These are phyloP conservation scores for Sporothrix brasiliensis DNA, from an alignment of 2,329 filamentous ascomycete species.

Conservation along the genomic window DNA sequence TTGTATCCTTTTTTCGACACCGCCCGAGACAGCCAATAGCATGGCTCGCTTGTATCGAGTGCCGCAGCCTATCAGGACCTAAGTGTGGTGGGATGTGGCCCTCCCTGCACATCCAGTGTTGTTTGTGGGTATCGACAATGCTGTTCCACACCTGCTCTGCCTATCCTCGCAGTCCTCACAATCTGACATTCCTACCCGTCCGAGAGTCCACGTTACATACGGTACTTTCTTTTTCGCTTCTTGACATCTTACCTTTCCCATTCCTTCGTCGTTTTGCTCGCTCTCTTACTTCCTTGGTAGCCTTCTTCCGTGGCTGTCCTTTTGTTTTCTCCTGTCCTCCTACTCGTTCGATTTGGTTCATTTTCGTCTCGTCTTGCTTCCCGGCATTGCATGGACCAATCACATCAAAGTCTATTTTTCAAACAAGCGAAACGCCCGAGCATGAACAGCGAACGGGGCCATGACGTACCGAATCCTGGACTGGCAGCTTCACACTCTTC, in stretches of 20 bases:
- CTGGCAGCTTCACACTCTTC: no score
- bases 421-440: constrained; percentile 10
- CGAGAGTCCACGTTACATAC: no score
- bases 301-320: not conserved
- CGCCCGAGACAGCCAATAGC: no score
- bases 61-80: not conserved
- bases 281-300: not conserved
- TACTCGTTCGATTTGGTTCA: not conserved
- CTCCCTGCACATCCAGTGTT: not conserved
- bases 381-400: constrained; percentile 1
- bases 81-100: constrained; percentile 9
- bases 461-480: not conserved
- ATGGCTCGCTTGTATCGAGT: not conserved
- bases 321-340: not conserved
- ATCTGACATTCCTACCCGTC: no score
- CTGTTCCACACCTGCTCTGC: not conserved
- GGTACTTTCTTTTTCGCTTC: not conserved
- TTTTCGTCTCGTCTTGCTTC: not conserved
- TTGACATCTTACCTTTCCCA: constrained; percentile 1
- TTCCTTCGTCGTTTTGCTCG: constrained; percentile 11
- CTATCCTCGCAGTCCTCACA: not conserved
- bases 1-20: not conserved
- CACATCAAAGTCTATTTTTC: no score
- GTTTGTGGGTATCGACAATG: not conserved
- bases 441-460: not conserved